These are phyloP conservation scores for Fraxinus latifolia DNA, from an alignment of 305 asterid genomes.

Conservation along the genomic window DNA sequence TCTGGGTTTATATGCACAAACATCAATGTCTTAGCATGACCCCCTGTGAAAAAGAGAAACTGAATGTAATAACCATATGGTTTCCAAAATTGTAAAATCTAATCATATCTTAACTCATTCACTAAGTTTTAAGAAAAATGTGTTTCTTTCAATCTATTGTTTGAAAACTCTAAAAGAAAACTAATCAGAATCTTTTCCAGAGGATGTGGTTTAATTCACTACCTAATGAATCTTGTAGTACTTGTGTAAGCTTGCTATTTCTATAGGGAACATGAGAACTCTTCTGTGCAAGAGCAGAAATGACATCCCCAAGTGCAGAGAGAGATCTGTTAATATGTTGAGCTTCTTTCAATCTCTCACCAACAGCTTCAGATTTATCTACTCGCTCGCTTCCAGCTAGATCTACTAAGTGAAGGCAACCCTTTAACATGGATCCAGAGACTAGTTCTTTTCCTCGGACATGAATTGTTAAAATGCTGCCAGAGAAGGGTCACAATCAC, in stretches of 20 bases:
- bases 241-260: conserved; percentile 96
- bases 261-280: conserved; percentile 82
- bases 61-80: conserved; percentile 9
- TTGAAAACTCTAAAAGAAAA: not conserved
- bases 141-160: conserved; percentile 1
- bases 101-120: not conserved
- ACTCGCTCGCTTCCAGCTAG: conserved; percentile 95
- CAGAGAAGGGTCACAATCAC: not conserved
- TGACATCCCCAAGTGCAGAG: conserved; percentile 91
- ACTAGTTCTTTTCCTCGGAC: conserved; percentile 79
- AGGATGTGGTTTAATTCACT: not conserved
- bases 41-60: conserved; percentile 44
- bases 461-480: conserved; percentile 86
- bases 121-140: not conserved
- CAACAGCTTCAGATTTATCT: conserved; percentile 88
- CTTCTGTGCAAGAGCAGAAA: conserved; percentile 90
- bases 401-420: conserved; percentile 90
- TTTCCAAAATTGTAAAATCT: not conserved
- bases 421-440: conserved; percentile 68
- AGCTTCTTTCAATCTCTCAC: conserved; percentile 93
- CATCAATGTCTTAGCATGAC: conserved; percentile 94
- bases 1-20: conserved; percentile 90
- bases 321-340: conserved; percentile 86
- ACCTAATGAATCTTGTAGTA: conserved; percentile 90
- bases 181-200: not conserved